Evolutionary conservation across 2,329 filamentous ascomycete species (phyloP).

Genomic region (Periconia macrospinosa): DNA sequence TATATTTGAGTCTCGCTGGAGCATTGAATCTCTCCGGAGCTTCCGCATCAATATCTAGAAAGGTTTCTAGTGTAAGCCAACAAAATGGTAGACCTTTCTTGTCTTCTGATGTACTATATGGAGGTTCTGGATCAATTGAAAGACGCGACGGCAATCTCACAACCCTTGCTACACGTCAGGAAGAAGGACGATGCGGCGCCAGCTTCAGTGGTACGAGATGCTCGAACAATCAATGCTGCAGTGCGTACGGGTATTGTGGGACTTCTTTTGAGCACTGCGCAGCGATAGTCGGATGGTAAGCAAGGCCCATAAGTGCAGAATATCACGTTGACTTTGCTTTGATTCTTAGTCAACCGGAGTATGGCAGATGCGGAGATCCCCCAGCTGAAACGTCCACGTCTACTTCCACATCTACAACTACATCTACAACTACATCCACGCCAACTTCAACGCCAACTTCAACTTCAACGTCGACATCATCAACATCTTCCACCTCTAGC

Average conservation of each 20-base stretch:
- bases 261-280: slow-evolving; percentile 24
- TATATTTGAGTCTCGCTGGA: slow-evolving; percentile 12
- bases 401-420: slow-evolving; percentile 2
- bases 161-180: slow-evolving; percentile 20
- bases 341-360: slow-evolving; percentile 28
- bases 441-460: slow-evolving; percentile 5
- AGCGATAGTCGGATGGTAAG: slow-evolving; percentile 25
- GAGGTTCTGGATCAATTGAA: slow-evolving; percentile 3
- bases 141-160: slow-evolving; percentile 18
- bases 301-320: not conserved
- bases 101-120: slow-evolving; percentile 1
- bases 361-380: slow-evolving; percentile 28
- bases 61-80: slow-evolving; percentile 7
- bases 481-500: slow-evolving; percentile 14
- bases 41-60: slow-evolving; percentile 12
- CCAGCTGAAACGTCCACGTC: slow-evolving; percentile 14
- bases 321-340: slow-evolving; percentile 18
- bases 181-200: slow-evolving; percentile 26
- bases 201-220: slow-evolving; percentile 21
- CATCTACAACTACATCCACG: slow-evolving; percentile 4
- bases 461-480: not conserved
- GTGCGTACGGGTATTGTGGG: slow-evolving; percentile 29
- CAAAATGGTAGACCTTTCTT: slow-evolving; percentile 3
- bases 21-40: slow-evolving; percentile 19
- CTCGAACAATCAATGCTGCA: slow-evolving; percentile 25